Percentiles rank a stretch among this genome's conserved stretches.
Conservation (phyloP, 306 rosid genomes). For the Acacia melanoxylon region DNA sequence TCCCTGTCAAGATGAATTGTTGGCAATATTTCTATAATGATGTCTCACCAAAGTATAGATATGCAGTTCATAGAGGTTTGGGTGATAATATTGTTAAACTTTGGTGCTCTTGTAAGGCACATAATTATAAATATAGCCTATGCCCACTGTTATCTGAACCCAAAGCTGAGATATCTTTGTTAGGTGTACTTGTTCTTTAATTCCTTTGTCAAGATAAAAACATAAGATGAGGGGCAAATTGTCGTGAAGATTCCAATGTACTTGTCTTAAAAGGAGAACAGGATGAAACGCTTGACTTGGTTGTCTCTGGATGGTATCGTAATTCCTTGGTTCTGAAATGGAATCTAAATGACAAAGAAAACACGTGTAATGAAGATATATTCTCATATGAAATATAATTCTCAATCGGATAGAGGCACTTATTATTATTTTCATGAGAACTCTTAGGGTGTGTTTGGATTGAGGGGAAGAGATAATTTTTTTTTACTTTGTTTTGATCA, state of each 20-base stretch:
- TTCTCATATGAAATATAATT: too few species aligned
- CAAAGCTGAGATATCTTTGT: background rate
- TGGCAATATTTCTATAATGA: background rate
- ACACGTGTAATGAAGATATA: too few species aligned
- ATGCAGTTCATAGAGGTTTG: background rate
- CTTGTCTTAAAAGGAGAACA: background rate
- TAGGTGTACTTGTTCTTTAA: slow-evolving; percentile 11
- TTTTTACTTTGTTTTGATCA: too few species aligned
- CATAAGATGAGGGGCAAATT: background rate
- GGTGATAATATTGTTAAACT: background rate
- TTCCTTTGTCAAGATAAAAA: background rate
- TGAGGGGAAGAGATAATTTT: too few species aligned
- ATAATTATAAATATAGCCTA: background rate
- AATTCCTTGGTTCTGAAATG: too few species aligned
- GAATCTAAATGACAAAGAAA: too few species aligned
- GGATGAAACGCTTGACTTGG: background rate
- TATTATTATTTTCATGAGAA: too few species aligned
- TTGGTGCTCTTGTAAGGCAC: background rate
- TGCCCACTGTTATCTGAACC: background rate
- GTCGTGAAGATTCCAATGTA: background rate
- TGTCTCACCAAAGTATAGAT: background rate
- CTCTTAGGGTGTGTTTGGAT: too few species aligned
- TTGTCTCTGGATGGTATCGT: background rate
- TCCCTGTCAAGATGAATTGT: background rate
- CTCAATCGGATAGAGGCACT: too few species aligned